phyloP scores from a whole-genome alignment of 345 rosid species.

The Salix dunnii region DNA sequence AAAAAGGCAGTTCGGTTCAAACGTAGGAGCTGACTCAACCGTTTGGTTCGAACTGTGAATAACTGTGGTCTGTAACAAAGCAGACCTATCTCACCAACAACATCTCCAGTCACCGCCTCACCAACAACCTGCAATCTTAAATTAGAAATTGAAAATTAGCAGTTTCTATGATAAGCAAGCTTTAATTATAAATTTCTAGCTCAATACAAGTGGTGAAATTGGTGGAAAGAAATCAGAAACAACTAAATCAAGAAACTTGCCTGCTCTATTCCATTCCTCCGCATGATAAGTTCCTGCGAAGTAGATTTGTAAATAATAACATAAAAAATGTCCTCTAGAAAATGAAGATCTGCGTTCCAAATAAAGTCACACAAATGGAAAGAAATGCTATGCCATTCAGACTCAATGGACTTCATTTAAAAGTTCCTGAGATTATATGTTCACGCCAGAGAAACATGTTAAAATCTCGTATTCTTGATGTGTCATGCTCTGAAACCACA shows the following conservation, averaged over 20 bases:
- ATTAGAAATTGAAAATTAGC: slow-evolving; percentile 4
- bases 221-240: slow-evolving; percentile 4
- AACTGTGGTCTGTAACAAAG: slow-evolving; percentile 87
- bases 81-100: slow-evolving; percentile 76
- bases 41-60: slow-evolving; percentile 77
- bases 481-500: neutral
- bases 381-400: neutral
- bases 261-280: slow-evolving; percentile 60
- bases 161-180: neutral
- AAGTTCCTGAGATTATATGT: neutral
- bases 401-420: neutral
- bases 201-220: neutral
- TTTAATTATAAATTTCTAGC: neutral
- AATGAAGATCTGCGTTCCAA: neutral
- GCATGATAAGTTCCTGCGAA: slow-evolving; percentile 60
- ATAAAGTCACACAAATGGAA: neutral
- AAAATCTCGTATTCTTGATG: neutral
- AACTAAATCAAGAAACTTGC: slow-evolving; percentile 31
- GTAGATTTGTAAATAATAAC: slow-evolving; percentile 14
- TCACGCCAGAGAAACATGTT: neutral
- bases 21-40: slow-evolving; percentile 83
- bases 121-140: slow-evolving; percentile 48
- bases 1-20: slow-evolving; percentile 69
- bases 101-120: slow-evolving; percentile 65
- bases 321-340: neutral